phyloP scores from a whole-genome alignment of 345 rosid genomes.

The Luvunga scandens region DNA sequence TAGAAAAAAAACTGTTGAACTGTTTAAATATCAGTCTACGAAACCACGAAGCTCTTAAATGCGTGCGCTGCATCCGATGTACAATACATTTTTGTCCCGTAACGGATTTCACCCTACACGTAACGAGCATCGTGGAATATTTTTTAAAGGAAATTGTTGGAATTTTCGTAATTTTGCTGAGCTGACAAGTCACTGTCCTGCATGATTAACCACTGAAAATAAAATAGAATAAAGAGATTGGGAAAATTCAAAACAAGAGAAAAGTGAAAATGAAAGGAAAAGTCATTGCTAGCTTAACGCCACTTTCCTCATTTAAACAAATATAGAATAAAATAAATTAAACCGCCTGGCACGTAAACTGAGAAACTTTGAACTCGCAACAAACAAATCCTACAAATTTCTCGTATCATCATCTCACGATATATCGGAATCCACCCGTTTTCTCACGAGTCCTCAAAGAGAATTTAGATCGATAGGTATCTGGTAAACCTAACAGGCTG shows the following conservation, averaged over 20 bases:
- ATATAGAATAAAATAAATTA: background rate
- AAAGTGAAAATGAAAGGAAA: background rate
- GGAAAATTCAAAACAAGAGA: background rate
- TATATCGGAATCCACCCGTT: background rate
- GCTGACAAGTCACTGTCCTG: conserved; percentile 1
- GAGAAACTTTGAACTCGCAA: background rate
- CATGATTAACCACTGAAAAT: background rate
- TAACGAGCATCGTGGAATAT: no score
- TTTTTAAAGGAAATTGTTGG: background rate
- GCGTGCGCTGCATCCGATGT: background rate
- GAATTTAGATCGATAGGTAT: conserved; percentile 7
- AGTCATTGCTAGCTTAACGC: background rate
- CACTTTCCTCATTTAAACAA: background rate
- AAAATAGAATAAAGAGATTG: background rate
- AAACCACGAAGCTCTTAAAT: no score
- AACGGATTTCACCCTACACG: no score
- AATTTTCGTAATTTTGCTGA: background rate
- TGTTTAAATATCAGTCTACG: no score
- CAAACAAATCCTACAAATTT: background rate
- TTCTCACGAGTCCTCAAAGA: background rate
- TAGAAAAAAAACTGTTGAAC: no score
- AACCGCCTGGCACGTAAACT: conserved; percentile 4
- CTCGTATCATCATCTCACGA: background rate
- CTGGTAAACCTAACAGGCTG: conserved; percentile 9
- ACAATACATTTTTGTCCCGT: no score